Percentiles rank a stretch among this genome's conserved stretches.
Conservation (phyloP, 345 rosid species). For the Carallia pectinifolia region DNA sequence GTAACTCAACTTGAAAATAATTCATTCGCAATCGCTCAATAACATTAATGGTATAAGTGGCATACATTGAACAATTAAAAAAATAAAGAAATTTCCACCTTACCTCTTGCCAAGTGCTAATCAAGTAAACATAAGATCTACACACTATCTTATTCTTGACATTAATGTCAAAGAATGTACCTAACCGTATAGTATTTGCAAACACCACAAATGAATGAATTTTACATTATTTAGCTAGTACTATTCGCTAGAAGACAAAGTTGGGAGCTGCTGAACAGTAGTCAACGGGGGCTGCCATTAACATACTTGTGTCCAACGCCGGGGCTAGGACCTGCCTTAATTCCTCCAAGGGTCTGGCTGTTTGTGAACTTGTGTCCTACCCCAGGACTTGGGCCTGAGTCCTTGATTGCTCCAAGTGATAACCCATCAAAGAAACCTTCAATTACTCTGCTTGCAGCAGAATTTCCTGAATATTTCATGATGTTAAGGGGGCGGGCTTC, state of each 20-base stretch:
- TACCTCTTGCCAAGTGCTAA: too few species aligned
- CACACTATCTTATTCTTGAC: too few species aligned
- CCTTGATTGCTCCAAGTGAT: conserved; percentile 23
- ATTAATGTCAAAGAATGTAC: too few species aligned
- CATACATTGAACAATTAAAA: too few species aligned
- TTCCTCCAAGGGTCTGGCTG: conserved; percentile 23
- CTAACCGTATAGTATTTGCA: too few species aligned
- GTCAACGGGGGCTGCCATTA: conserved; percentile 7
- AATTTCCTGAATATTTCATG: conserved; percentile 9
- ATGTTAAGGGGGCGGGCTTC: conserved; percentile 43
- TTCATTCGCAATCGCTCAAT: too few species aligned
- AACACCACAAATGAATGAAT: too few species aligned
- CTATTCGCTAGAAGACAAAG: neutral
- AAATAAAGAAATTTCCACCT: too few species aligned
- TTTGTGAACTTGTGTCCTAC: conserved; percentile 37
- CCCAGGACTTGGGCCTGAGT: conserved; percentile 36
- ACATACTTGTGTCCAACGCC: conserved; percentile 33
- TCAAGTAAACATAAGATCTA: too few species aligned
- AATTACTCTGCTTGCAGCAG: conserved; percentile 14
- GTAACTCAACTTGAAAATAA: too few species aligned
- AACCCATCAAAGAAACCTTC: conserved; percentile 39
- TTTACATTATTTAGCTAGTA: too few species aligned
- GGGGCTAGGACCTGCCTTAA: conserved; percentile 40
- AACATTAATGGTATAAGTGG: too few species aligned
- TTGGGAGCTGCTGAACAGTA: neutral